Conservation (phyloP, 2,329 filamentous ascomycete genomes). For the Botrytis cinerea region DNA sequence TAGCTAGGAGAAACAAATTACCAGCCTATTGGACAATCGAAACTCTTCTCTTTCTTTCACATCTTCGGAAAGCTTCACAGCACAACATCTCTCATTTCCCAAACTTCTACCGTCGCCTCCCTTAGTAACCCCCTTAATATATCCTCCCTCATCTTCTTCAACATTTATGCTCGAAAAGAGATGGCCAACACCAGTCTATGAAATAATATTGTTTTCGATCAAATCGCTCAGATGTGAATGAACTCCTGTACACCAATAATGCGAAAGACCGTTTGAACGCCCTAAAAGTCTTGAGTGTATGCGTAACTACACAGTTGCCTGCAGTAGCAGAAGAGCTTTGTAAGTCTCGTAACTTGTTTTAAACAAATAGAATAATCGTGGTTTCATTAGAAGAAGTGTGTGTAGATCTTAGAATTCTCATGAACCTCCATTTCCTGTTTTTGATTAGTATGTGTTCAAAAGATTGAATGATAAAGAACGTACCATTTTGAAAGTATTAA, state of each 20-base stretch:
- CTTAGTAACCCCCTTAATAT: slow-evolving; percentile 22
- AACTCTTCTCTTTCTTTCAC: slow-evolving; percentile 23
- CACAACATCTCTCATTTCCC: slow-evolving; percentile 35
- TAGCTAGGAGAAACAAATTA: slow-evolving; percentile 33
- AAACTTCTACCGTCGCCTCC: slow-evolving; percentile 27
- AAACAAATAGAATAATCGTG: slow-evolving; percentile 35
- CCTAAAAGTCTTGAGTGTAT: slow-evolving; percentile 37
- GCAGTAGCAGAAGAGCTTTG: slow-evolving; percentile 29
- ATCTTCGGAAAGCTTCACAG: slow-evolving; percentile 35
- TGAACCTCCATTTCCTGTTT: slow-evolving; percentile 99
- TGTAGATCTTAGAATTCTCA: slow-evolving; percentile 98
- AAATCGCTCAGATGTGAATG: slow-evolving; percentile 43
- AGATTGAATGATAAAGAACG: slow-evolving; percentile 41
- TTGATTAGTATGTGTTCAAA: slow-evolving; percentile 45
- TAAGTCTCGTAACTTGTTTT: slow-evolving; percentile 24
- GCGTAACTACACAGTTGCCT: slow-evolving; percentile 36
- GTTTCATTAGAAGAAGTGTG: slow-evolving; percentile 91
- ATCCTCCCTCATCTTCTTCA: slow-evolving; percentile 27
- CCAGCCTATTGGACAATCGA: slow-evolving; percentile 28
- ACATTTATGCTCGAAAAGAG: slow-evolving; percentile 36
- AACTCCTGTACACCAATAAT: slow-evolving; percentile 43
- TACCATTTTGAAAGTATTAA: slow-evolving; percentile 99
- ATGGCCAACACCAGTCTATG: slow-evolving; percentile 41
- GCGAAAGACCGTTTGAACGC: slow-evolving; percentile 38
- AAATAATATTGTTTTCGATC: slow-evolving; percentile 38